Percentiles rank a stretch among this genome's conserved stretches.
Conservation (phyloP, 352 stramenopile genomes). For the Phytophthora vignae region DNA sequence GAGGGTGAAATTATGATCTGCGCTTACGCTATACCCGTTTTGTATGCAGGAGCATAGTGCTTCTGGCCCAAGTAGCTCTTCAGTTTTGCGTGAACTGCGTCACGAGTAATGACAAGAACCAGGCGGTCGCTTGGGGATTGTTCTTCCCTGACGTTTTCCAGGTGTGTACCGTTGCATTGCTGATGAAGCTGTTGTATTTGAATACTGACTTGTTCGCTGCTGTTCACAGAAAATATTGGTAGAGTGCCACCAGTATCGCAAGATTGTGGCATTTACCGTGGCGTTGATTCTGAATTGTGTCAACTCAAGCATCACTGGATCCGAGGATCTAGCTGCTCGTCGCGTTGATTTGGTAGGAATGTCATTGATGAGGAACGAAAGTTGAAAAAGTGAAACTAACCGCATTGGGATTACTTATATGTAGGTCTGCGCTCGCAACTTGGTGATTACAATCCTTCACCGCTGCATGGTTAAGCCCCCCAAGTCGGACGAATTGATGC, state of each 20-base stretch:
- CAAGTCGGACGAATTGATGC: conserved; percentile 6
- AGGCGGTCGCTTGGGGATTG: conserved; percentile 58
- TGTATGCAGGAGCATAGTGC: conserved; percentile 47
- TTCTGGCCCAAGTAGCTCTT: conserved; percentile 70
- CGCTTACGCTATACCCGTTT: conserved; percentile 11
- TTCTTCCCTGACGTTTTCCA: conserved; percentile 82
- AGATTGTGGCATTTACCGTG: conserved; percentile 72
- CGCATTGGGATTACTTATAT: background rate
- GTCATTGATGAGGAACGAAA: background rate
- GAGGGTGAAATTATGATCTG: background rate
- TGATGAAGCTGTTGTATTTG: background rate
- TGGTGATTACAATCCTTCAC: conserved; percentile 81
- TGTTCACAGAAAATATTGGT: conserved; percentile 77
- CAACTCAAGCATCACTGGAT: conserved; percentile 40
- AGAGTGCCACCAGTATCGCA: conserved; percentile 81
- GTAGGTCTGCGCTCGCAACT: conserved; percentile 70
- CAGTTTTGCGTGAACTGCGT: conserved; percentile 83
- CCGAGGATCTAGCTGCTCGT: conserved; percentile 35
- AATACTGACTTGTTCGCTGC: conserved; percentile 6
- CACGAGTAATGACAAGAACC: conserved; percentile 53
- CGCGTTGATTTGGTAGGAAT: conserved; percentile 61
- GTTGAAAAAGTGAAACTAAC: background rate
- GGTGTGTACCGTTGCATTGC: conserved; percentile 24
- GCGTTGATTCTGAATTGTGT: conserved; percentile 79
- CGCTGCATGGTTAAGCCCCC: conserved; percentile 64